phyloP scores from a whole-genome alignment of 2,329 filamentous ascomycete genomes.

The Acrocalymma vagum region DNA sequence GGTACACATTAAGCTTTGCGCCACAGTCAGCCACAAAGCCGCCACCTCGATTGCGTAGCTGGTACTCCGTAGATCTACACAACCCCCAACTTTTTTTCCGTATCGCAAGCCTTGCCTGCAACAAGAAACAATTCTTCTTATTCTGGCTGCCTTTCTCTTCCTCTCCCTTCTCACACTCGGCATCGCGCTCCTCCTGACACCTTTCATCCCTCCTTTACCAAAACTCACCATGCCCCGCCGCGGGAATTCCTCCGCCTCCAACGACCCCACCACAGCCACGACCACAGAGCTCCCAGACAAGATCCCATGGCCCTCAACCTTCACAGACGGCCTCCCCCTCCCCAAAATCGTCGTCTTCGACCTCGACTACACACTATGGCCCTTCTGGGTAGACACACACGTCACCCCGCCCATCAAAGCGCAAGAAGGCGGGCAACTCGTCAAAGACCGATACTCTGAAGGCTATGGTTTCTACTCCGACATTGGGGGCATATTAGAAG shows the following conservation, averaged over 20 bases:
- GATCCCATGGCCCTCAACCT: constrained; percentile 59
- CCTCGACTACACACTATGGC: constrained; percentile 98
- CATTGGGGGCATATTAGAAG: constrained; percentile 50
- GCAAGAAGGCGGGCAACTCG: constrained; percentile 51
- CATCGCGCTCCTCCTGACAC: constrained; percentile 1
- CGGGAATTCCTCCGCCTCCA: constrained; percentile 23
- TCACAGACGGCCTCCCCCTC: constrained; percentile 74
- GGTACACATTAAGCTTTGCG: too few relatives aligned
- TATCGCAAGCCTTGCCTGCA: constrained; percentile 1
- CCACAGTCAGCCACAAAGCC: too few relatives aligned
- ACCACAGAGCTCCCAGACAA: constrained; percentile 46
- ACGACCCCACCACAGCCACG: constrained; percentile 38
- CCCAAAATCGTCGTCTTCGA: constrained; percentile 91
- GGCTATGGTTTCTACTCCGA: constrained; percentile 58
- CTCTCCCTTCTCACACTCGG: background rate
- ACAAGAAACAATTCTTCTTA: constrained; percentile 58
- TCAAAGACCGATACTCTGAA: constrained; percentile 61
- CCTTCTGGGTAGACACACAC: constrained; percentile 97
- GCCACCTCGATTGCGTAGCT: too few relatives aligned
- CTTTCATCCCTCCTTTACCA: background rate
- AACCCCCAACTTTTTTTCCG: too few relatives aligned
- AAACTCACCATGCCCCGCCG: constrained; percentile 39
- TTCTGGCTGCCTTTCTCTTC: background rate
- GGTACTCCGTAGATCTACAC: too few relatives aligned
- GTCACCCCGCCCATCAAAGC: constrained; percentile 76